A percentile compares a stretch with the other conserved stretches of the same genome.
Conservation (phyloP, 1,284 basidiomycete species). For the Stygiomarasmius scandens region DNA sequence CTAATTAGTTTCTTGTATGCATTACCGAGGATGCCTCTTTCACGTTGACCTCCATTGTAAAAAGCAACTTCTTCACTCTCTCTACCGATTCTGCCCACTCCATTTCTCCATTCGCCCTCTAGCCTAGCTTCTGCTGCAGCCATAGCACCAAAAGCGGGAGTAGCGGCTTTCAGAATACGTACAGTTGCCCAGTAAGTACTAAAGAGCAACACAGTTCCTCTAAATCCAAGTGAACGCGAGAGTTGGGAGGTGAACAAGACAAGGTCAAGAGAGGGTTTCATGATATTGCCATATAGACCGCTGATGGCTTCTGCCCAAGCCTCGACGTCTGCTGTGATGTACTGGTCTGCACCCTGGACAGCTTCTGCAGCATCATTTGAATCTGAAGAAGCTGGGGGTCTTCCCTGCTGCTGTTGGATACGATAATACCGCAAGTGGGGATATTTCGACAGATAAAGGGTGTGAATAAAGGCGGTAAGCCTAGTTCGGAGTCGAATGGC, state of each 20-base stretch:
- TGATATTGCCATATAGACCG: conserved; percentile 84
- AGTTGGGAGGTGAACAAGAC: conserved; percentile 94
- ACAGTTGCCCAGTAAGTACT: conserved; percentile 88
- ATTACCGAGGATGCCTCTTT: conserved; percentile 80
- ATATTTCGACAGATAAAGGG: conserved; percentile 82
- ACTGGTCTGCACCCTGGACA: conserved; percentile 84
- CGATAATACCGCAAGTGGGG: conserved; percentile 76
- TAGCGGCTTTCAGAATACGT: conserved; percentile 78
- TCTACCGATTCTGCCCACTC: conserved; percentile 85
- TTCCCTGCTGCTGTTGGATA: conserved; percentile 39
- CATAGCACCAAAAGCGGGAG: conserved; percentile 92
- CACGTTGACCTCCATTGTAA: conserved; percentile 87
- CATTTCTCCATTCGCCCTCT: conserved; percentile 90
- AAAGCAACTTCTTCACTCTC: conserved; percentile 98
- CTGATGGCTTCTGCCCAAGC: conserved; percentile 89
- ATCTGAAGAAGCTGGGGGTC: background rate
- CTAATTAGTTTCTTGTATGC: conserved; percentile 84
- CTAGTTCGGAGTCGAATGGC: conserved; percentile 85
- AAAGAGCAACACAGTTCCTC: conserved; percentile 80
- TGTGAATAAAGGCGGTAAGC: conserved; percentile 90
- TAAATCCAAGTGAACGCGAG: conserved; percentile 80
- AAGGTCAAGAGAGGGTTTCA: conserved; percentile 91
- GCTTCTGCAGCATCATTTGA: background rate
- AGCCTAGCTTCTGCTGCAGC: conserved; percentile 87
- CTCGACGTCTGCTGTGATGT: conserved; percentile 92